A percentile compares a stretch with the other conserved stretches of the same genome.
Evolutionary conservation across 2,329 filamentous ascomycete genomes (phyloP).

Genomic region (Colletotrichum tamarilloi): DNA sequence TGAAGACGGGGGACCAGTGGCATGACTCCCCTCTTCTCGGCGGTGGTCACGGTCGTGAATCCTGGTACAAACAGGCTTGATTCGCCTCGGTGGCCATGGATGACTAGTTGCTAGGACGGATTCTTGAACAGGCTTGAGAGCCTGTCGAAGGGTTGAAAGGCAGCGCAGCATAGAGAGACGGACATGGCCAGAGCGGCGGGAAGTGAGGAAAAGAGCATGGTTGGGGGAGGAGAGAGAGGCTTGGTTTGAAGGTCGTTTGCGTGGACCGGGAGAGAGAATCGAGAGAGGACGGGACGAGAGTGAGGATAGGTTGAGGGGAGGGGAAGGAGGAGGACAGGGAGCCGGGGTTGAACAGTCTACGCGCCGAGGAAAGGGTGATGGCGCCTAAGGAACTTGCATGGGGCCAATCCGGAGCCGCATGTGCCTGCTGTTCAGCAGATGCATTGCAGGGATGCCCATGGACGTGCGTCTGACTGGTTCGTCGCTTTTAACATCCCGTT

Average conservation of each 20-base stretch:
- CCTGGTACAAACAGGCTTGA: constrained; percentile 29
- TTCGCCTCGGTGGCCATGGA: constrained; percentile 21
- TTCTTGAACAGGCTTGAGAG: constrained; percentile 9
- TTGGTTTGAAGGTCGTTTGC: background rate
- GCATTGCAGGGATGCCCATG: constrained; percentile 28
- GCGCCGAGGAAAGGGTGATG: constrained; percentile 38
- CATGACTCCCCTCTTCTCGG: constrained; percentile 26
- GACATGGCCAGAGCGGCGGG: constrained; percentile 14
- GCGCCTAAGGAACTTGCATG: constrained; percentile 38
- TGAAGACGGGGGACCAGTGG: constrained; percentile 13
- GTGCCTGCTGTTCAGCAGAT: constrained; percentile 37
- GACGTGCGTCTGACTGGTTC: constrained; percentile 22
- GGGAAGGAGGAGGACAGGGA: constrained; percentile 14
- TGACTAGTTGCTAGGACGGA: constrained; percentile 18
- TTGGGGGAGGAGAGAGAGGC: constrained; percentile 19
- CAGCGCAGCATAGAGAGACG: background rate
- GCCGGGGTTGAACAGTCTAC: constrained; percentile 36
- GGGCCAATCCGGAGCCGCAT: constrained; percentile 38
- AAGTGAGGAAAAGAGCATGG: constrained; percentile 28
- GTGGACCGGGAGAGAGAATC: background rate
- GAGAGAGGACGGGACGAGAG: background rate
- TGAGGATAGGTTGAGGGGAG: background rate
- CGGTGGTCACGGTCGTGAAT: constrained; percentile 26
- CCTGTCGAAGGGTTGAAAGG: constrained; percentile 25
- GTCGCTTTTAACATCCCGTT: constrained; percentile 34